Conservation (phyloP, 768 basidiomycete species). For the Collybiopsis luxurians region DNA sequence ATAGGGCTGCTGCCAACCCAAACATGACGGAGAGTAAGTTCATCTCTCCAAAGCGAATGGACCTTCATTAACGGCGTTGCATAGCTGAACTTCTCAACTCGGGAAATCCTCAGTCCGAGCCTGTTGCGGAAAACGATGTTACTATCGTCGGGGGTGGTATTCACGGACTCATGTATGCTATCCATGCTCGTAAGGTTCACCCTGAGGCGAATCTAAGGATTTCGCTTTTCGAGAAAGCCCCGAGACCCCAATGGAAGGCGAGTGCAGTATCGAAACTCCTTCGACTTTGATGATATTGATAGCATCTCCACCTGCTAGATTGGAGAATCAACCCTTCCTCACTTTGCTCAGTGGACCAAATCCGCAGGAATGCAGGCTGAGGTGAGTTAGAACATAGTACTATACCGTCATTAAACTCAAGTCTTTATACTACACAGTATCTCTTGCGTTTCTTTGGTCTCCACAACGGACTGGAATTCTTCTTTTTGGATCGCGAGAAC, state of each 20-base stretch:
- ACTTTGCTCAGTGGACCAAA: constrained; percentile 12
- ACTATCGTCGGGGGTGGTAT: constrained; percentile 15
- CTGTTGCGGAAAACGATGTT: constrained; percentile 7
- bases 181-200: constrained; percentile 12
- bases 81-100: constrained; percentile 5
- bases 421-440: background rate
- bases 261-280: constrained; percentile 4
- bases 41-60: background rate
- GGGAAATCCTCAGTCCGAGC: background rate
- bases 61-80: background rate
- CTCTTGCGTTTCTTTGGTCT: constrained; percentile 12
- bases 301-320: constrained; percentile 4
- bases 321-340: constrained; percentile 14
- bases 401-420: background rate
- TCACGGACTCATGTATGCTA: constrained; percentile 14
- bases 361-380: constrained; percentile 10
- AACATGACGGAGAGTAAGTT: constrained; percentile 12
- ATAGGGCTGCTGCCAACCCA: constrained; percentile 10
- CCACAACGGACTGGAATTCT: constrained; percentile 12
- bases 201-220: constrained; percentile 9
- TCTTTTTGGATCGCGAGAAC: constrained; percentile 11
- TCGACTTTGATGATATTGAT: background rate
- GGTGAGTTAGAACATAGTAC: background rate
- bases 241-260: constrained; percentile 9
- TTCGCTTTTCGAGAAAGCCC: background rate